Conservation (phyloP, 805 yeast species). For the Candida hungchunana region DNA sequence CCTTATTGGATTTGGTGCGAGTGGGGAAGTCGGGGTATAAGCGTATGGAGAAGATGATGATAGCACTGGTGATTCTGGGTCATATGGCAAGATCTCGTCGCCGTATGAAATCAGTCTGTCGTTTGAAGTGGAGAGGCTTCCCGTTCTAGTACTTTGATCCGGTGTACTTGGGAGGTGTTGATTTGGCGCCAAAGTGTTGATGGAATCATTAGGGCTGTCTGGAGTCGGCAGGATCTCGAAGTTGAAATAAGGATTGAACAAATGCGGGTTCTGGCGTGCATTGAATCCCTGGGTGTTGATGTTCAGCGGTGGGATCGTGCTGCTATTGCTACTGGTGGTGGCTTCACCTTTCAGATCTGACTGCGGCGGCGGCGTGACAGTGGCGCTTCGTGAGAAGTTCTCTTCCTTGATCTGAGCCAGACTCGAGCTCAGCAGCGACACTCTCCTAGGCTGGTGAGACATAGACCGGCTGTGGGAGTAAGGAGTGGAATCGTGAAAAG, state of each 20-base stretch:
- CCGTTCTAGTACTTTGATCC: too few species aligned
- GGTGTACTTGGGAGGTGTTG: too few species aligned
- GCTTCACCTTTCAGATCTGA: background rate
- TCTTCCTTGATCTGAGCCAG: constrained; percentile 11
- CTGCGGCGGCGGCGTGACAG: constrained; percentile 4
- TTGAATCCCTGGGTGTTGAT: too few species aligned
- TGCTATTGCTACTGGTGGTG: background rate
- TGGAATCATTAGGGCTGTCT: too few species aligned
- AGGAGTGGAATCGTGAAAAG: too few species aligned
- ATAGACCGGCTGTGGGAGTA: background rate
- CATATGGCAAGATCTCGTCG: constrained; percentile 6
- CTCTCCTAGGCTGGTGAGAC: constrained; percentile 2
- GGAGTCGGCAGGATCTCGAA: constrained; percentile 7
- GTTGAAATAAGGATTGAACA: constrained; percentile 6
- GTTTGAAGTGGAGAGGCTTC: too few species aligned
- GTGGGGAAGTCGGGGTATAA: background rate
- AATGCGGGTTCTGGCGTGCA: too few species aligned
- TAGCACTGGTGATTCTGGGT: background rate
- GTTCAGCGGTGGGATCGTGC: too few species aligned
- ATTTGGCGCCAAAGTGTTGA: too few species aligned
- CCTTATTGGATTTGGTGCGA: constrained; percentile 1
- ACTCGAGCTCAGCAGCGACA: constrained; percentile 8
- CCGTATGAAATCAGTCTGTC: constrained; percentile 3
- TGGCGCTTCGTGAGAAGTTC: constrained; percentile 6
- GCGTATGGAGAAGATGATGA: background rate